Conservation (phyloP, 345 rosid species). For the Eucalyptus pauciflora region DNA sequence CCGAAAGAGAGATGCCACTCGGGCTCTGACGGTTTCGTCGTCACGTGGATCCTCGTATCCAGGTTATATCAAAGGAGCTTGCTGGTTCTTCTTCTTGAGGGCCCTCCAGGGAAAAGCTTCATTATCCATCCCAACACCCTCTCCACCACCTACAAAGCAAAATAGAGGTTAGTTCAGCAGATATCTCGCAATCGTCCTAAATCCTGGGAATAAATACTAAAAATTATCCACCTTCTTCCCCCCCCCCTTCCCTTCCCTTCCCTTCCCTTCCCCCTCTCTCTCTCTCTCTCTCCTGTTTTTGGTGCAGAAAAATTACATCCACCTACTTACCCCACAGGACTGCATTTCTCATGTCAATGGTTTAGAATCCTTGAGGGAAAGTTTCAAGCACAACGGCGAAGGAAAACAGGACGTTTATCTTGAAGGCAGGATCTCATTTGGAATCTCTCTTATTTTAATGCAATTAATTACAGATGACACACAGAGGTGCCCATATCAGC, state of each 20-base stretch:
- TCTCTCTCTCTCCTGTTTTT: not conserved
- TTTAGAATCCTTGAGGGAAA: not conserved
- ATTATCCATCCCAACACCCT: constrained; percentile 98
- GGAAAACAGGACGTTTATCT: not conserved
- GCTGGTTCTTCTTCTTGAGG: constrained; percentile 74
- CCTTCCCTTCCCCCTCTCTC: not conserved
- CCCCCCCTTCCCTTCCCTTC: too few relatives aligned
- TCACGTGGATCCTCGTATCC: not conserved
- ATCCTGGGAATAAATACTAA: not conserved
- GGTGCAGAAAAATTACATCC: not conserved
- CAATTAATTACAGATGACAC: not conserved
- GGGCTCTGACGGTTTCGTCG: not conserved
- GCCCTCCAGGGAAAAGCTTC: constrained; percentile 97
- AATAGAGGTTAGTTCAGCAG: not conserved
- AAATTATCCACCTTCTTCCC: not conserved
- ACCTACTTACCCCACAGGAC: not conserved
- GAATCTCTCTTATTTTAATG: not conserved
- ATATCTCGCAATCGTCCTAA: not conserved
- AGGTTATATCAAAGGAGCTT: constrained; percentile 50
- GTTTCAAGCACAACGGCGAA: not conserved
- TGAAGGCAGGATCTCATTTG: not conserved
- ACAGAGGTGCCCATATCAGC: not conserved
- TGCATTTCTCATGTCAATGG: not conserved
- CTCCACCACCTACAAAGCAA: constrained; percentile 68
- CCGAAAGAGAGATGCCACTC: not conserved